Evolutionary conservation across 176 grass and related monocot genomes (phyloP).

Genomic region (Areca catechu): DNA sequence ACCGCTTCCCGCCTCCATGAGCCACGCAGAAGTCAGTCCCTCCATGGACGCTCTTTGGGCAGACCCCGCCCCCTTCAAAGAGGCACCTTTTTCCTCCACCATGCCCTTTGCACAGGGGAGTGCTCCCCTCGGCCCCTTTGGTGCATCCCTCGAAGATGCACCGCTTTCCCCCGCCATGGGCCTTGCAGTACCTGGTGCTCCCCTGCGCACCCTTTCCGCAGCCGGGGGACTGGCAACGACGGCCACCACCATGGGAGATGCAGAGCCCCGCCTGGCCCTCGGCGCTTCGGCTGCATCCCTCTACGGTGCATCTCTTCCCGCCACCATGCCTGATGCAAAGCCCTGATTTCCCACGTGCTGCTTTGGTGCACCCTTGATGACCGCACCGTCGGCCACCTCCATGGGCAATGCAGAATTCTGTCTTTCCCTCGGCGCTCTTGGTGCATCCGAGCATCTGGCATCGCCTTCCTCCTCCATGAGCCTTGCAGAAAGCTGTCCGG

Average conservation of each 20-base stretch:
- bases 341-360: constrained; percentile 52
- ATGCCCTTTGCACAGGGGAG: constrained; percentile 55
- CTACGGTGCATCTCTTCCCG: constrained; percentile 42
- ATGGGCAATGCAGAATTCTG: constrained; percentile 62
- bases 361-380: constrained; percentile 44
- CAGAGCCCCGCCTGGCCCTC: constrained; percentile 56
- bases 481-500: constrained; percentile 54
- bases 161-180: constrained; percentile 52
- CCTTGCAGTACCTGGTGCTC: constrained; percentile 55
- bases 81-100: constrained; percentile 57
- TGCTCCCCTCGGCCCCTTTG: constrained; percentile 61
- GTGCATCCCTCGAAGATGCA: constrained; percentile 57
- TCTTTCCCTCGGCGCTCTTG: constrained; percentile 59
- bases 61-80: constrained; percentile 41
- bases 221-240: constrained; percentile 39
- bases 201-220: constrained; percentile 52
- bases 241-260: constrained; percentile 65
- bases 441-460: constrained; percentile 59
- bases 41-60: constrained; percentile 56
- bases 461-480: constrained; percentile 52
- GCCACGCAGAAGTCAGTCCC: constrained; percentile 54
- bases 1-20: constrained; percentile 59
- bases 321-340: constrained; percentile 60
- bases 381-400: constrained; percentile 48
- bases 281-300: constrained; percentile 49